Evolutionary conservation across 345 rosid genomes (phyloP).

Genomic region (Kernera saxatilis): DNA sequence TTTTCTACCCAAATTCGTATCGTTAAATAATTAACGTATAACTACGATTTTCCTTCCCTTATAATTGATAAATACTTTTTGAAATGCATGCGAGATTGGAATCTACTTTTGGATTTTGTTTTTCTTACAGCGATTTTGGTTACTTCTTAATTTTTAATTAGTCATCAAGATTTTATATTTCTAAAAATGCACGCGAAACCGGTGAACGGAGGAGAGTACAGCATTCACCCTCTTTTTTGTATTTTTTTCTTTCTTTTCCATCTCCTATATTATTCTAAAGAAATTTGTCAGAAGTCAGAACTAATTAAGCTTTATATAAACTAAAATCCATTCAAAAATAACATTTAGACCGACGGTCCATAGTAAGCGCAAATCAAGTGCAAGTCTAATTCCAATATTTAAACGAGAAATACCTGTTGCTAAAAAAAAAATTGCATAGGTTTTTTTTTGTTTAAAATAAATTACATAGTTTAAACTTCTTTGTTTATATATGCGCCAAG

Average conservation of each 20-base stretch:
- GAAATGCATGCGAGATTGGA: constrained; percentile 12
- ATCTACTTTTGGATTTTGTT: background rate
- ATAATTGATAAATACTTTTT: background rate
- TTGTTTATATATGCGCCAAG: background rate
- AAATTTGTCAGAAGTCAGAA: background rate
- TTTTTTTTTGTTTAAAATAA: too few species aligned
- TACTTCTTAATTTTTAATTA: background rate
- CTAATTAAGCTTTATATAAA: background rate
- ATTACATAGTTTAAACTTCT: background rate
- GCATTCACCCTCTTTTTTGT: background rate
- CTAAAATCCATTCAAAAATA: background rate
- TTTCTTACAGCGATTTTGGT: background rate
- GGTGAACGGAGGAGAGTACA: background rate
- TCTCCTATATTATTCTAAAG: background rate
- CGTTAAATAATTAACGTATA: background rate
- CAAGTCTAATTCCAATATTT: background rate
- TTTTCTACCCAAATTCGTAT: background rate
- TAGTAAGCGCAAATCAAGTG: background rate
- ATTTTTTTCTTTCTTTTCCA: too few species aligned
- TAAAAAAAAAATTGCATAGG: background rate
- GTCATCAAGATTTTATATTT: background rate
- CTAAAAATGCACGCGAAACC: background rate
- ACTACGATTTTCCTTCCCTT: background rate
- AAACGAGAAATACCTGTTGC: background rate
- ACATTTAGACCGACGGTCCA: background rate